Percentiles rank a stretch among this genome's conserved stretches.
Conservation (phyloP, 768 basidiomycete genomes). For the Glaciozyma antarctica region DNA sequence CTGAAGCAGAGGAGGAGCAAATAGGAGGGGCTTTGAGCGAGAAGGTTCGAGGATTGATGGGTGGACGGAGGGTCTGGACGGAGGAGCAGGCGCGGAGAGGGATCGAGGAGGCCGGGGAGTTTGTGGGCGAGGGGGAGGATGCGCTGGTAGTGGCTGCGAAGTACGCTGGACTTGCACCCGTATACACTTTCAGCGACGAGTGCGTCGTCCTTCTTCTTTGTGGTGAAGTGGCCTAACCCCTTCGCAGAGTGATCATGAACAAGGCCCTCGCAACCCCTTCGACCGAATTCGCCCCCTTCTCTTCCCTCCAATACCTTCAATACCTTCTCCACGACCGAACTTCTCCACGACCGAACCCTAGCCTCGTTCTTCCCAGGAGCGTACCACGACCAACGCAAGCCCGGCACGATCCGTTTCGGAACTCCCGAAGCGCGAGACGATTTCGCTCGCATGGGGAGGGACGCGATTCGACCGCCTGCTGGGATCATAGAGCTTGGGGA, state of each 20-base stretch:
- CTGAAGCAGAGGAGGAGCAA: no score
- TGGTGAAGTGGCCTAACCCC: no score
- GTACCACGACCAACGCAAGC: slow-evolving; percentile 15
- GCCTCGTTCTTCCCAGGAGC: slow-evolving; percentile 1
- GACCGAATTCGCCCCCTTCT: background rate
- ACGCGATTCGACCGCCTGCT: background rate
- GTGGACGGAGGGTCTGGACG: no score
- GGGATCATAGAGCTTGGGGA: background rate
- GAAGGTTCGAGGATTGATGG: no score
- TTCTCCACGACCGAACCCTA: background rate
- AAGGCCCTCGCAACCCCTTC: slow-evolving; percentile 5
- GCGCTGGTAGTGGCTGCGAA: background rate
- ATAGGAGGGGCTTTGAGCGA: no score
- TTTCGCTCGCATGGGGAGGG: background rate
- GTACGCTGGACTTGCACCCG: background rate
- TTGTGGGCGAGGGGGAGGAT: background rate
- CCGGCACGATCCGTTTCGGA: slow-evolving; percentile 12
- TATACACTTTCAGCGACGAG: slow-evolving; percentile 6
- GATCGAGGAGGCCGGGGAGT: background rate
- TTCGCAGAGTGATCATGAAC: slow-evolving; percentile 10
- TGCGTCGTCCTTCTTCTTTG: background rate
- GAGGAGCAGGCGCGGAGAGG: background rate
- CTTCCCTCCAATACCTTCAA: background rate
- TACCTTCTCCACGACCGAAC: no score
- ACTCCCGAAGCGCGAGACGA: background rate